Percentiles rank a stretch among this genome's conserved stretches.
phyloP scores from a whole-genome alignment of 345 rosid genomes.

The Tarenaya hassleriana region DNA sequence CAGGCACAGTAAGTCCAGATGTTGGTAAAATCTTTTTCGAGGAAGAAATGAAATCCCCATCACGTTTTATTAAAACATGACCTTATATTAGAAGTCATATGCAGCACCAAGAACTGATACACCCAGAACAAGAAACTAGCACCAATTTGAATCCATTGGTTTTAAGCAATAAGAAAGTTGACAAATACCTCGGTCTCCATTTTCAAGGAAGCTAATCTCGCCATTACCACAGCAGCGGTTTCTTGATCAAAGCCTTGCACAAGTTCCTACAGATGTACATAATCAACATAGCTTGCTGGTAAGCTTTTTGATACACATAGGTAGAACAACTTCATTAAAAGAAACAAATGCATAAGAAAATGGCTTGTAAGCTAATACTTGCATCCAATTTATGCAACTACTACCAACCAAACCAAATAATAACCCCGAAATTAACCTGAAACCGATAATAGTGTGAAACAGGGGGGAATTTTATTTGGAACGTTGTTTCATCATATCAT shows the following conservation, averaged over 20 bases:
- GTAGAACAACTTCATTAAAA: background rate
- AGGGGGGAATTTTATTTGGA: too few relatives aligned
- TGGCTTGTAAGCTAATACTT: too few relatives aligned
- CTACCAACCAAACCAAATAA: background rate
- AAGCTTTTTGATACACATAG: slow-evolving; percentile 6
- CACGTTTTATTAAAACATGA: too few relatives aligned
- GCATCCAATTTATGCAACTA: slow-evolving; percentile 1
- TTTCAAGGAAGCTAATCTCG: slow-evolving; percentile 83
- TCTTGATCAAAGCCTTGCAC: slow-evolving; percentile 98
- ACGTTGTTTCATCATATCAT: too few relatives aligned
- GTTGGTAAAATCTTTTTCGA: too few relatives aligned
- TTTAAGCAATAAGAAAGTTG: background rate
- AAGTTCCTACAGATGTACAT: slow-evolving; percentile 66
- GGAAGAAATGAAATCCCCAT: too few relatives aligned
- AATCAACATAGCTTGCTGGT: slow-evolving; percentile 7
- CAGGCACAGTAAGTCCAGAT: background rate
- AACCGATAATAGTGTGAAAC: background rate
- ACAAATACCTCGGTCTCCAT: slow-evolving; percentile 88
- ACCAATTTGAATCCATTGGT: slow-evolving; percentile 1
- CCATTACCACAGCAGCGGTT: slow-evolving; percentile 97
- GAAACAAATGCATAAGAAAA: background rate
- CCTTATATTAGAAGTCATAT: too few relatives aligned
- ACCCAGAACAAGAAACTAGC: background rate
- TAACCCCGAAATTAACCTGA: background rate
- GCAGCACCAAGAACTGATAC: background rate